phyloP scores from a whole-genome alignment of 331 rosid genomes.

The Saraca asoca region DNA sequence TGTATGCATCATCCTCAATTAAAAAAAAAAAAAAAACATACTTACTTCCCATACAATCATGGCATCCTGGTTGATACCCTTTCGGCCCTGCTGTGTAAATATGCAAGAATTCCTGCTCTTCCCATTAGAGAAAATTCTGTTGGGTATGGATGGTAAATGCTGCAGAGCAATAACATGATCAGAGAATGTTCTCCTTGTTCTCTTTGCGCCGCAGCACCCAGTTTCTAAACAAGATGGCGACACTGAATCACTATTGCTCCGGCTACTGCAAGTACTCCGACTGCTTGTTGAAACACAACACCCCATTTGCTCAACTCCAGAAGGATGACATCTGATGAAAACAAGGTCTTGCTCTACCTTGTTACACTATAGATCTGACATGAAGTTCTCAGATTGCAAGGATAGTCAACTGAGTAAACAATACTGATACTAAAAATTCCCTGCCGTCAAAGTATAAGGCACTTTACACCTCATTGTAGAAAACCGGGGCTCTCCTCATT shows the following conservation, averaged over 20 bases:
- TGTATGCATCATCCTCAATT: conserved; percentile 15
- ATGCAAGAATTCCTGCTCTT: conserved; percentile 82
- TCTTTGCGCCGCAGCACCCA: conserved; percentile 52
- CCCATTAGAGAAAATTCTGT: conserved; percentile 76
- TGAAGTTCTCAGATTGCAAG: conserved; percentile 40
- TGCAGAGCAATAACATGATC: conserved; percentile 67
- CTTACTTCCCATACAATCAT: conserved; percentile 98
- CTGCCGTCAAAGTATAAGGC: conserved; percentile 41
- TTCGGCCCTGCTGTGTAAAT: conserved; percentile 91
- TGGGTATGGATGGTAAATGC: conserved; percentile 66
- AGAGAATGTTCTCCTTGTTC: conserved; percentile 75
- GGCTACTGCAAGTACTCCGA: conserved; percentile 66
- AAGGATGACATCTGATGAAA: conserved; percentile 50
- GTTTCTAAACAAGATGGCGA: conserved; percentile 63
- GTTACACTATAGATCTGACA: conserved; percentile 51
- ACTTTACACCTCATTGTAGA: conserved; percentile 46
- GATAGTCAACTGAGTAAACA: conserved; percentile 46
- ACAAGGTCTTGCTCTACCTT: conserved; percentile 36
- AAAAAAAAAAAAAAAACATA: conserved; percentile 22
- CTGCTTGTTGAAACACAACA: conserved; percentile 82
- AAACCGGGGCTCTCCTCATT: conserved; percentile 38
- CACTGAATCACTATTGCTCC: conserved; percentile 65
- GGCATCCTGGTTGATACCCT: conserved; percentile 96
- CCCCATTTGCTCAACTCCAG: conserved; percentile 83
- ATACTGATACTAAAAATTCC: conserved; percentile 38